Percentiles rank a stretch among this genome's conserved stretches.
These are phyloP conservation scores for Microascus cirrosus DNA, from an alignment of 2,329 filamentous ascomycete genomes.

Conservation along the genomic window DNA sequence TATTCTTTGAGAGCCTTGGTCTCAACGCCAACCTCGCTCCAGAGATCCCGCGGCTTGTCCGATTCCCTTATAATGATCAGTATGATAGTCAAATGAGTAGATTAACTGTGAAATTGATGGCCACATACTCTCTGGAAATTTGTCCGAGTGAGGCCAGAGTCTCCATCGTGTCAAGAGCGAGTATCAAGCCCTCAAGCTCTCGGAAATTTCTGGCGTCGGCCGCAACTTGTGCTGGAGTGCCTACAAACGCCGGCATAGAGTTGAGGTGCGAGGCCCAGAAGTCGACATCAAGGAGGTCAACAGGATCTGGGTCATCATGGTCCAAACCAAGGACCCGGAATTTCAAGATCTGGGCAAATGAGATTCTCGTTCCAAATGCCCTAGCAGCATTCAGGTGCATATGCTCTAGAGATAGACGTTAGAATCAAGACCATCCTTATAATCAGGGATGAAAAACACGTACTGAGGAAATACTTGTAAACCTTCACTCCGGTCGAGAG, in stretches of 20 bases:
- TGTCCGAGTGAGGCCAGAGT: slow-evolving; percentile 48
- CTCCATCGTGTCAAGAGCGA: slow-evolving; percentile 57
- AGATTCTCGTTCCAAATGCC: slow-evolving; percentile 37
- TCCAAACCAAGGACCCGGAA: slow-evolving; percentile 18
- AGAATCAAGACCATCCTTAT: slow-evolving; percentile 7
- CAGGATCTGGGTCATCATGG: slow-evolving; percentile 23
- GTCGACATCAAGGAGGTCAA: slow-evolving; percentile 24
- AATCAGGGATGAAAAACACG: slow-evolving; percentile 24
- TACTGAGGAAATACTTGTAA: slow-evolving; percentile 79
- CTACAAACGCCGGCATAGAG: slow-evolving; percentile 7
- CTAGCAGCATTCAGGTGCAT: slow-evolving; percentile 44
- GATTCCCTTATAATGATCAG: slow-evolving; percentile 12
- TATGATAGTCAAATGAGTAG: background rate
- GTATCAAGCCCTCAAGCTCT: slow-evolving; percentile 58
- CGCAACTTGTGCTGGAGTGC: slow-evolving; percentile 29
- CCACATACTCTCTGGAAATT: slow-evolving; percentile 38
- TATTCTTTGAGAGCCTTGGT: slow-evolving; percentile 42
- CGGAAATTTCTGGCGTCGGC: slow-evolving; percentile 50
- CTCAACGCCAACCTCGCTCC: slow-evolving; percentile 39
- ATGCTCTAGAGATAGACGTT: slow-evolving; percentile 23
- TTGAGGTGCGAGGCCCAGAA: slow-evolving; percentile 25
- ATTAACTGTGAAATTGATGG: background rate
- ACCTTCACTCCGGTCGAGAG: slow-evolving; percentile 58
- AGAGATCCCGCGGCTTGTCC: slow-evolving; percentile 34
- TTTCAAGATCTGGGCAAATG: slow-evolving; percentile 35